Evolutionary conservation across 1,284 basidiomycete genomes (phyloP).

Genomic region (Trichosporon inkin): DNA sequence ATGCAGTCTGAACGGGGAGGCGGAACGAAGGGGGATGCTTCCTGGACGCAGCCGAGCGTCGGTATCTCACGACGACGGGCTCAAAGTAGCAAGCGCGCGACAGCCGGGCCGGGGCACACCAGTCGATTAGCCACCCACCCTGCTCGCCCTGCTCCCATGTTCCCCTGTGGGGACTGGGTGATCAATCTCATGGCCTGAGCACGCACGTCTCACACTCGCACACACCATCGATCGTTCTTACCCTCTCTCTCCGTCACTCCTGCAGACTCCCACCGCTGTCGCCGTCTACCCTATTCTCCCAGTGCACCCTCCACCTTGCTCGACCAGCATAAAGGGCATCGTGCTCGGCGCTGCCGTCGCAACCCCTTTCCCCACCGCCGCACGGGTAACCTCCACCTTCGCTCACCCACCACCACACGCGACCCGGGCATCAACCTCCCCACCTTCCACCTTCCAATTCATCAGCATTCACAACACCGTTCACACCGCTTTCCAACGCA

Average conservation of each 20-base stretch:
- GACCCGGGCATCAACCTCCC: neutral
- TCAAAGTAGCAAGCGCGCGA: too few species aligned
- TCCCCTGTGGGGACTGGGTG: too few species aligned
- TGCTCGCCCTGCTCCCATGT: too few species aligned
- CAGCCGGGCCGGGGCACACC: too few species aligned
- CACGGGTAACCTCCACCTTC: conserved; percentile 5
- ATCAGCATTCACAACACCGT: neutral
- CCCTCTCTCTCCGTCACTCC: neutral
- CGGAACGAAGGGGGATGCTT: too few species aligned
- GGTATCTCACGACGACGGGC: too few species aligned
- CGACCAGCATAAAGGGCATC: neutral
- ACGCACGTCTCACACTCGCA: too few species aligned
- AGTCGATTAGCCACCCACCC: too few species aligned
- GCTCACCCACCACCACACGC: neutral
- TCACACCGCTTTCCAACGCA: neutral
- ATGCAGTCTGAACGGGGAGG: too few species aligned
- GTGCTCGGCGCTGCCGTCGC: neutral
- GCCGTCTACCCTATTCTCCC: neutral
- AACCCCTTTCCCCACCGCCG: conserved; percentile 1
- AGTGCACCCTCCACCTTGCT: neutral
- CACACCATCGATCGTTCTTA: neutral
- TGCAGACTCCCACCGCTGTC: neutral
- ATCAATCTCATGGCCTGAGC: too few species aligned
- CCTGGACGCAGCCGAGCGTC: too few species aligned
- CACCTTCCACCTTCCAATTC: neutral